phyloP scores from a whole-genome alignment of 768 basidiomycete genomes.

The Phanerochaete sordida region DNA sequence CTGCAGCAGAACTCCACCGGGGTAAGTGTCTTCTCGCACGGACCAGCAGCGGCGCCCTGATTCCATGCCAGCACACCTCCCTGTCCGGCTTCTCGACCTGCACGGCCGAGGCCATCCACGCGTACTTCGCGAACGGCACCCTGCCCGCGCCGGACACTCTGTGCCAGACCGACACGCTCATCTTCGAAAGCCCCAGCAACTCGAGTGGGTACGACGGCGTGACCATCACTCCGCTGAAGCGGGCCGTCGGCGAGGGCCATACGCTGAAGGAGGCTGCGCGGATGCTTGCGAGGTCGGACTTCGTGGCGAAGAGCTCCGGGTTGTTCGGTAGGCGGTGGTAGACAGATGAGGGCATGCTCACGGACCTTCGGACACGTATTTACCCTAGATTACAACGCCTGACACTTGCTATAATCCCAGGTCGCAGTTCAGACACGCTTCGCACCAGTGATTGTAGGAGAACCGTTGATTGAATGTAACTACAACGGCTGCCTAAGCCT shows the following conservation, averaged over 20 bases:
- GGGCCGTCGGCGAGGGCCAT: background rate
- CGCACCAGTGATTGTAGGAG: no score
- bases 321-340: no score
- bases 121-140: constrained; percentile 38
- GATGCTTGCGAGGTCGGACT: background rate
- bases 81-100: constrained; percentile 27
- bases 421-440: no score
- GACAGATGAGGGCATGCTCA: no score
- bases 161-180: constrained; percentile 24
- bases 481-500: constrained; percentile 15
- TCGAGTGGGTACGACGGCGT: background rate
- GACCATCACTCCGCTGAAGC: background rate
- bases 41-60: background rate
- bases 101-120: constrained; percentile 30
- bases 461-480: background rate
- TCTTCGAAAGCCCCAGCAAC: background rate
- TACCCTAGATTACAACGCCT: no score
- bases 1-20: background rate
- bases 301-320: background rate
- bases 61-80: background rate
- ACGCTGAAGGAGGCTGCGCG: background rate
- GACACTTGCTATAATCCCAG: no score
- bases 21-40: background rate
- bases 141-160: constrained; percentile 38
- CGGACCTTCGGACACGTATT: no score